phyloP scores from a whole-genome alignment of 768 basidiomycete species.

The Rhodotorula babjevae region DNA sequence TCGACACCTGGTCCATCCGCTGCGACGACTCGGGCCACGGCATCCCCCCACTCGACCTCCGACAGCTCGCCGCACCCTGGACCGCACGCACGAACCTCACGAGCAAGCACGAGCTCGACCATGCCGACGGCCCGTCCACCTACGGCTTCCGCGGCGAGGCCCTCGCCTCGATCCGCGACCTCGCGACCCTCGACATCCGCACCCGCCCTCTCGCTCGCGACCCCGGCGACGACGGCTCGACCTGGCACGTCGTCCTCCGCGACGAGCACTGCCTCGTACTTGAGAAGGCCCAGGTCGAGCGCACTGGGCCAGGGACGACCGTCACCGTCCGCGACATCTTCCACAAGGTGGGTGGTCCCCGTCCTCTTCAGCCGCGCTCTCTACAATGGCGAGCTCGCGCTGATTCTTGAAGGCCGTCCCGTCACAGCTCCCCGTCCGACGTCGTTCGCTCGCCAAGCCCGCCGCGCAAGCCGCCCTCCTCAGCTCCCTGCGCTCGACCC shows the following conservation, averaged over 20 bases:
- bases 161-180: slow-evolving; percentile 71
- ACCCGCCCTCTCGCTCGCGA: slow-evolving; percentile 57
- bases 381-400: too few species aligned
- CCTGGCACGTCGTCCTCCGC: slow-evolving; percentile 65
- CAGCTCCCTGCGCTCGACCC: not conserved
- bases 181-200: slow-evolving; percentile 74
- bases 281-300: slow-evolving; percentile 7
- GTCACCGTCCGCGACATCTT: slow-evolving; percentile 84
- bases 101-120: not conserved
- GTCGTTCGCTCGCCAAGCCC: slow-evolving; percentile 14
- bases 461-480: slow-evolving; percentile 3
- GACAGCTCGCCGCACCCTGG: slow-evolving; percentile 55
- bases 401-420: not conserved
- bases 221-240: slow-evolving; percentile 43
- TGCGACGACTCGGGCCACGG: slow-evolving; percentile 81
- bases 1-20: slow-evolving; percentile 74
- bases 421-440: slow-evolving; percentile 32
- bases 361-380: rapidly evolving
- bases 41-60: slow-evolving; percentile 53
- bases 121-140: not conserved
- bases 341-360: slow-evolving; percentile 55
- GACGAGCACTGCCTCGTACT: slow-evolving; percentile 10
- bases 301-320: slow-evolving; percentile 49
- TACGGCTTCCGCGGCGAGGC: slow-evolving; percentile 50
- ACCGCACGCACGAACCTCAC: slow-evolving; percentile 55